Evolutionary conservation across 2,329 filamentous ascomycete species (phyloP), one percentile per base, ranked within the genome.

Genomic region (Leptographium procerum): DNA sequence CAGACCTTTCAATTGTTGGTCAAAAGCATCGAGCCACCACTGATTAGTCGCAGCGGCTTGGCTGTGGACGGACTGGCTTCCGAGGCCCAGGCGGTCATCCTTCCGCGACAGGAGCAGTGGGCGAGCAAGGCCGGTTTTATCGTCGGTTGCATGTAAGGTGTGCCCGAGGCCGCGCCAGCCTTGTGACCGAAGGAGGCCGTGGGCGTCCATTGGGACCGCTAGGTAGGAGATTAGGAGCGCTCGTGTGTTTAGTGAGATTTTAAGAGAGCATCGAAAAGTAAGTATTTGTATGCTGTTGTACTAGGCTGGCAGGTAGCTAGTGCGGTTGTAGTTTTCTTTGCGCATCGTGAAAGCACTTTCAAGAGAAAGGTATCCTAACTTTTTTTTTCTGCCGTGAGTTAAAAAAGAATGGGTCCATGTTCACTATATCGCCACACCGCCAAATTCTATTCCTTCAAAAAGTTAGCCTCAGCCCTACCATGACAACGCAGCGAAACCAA

Each of bases 1-100:
- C 68, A 96, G 79, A 4, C 86, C 88, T 71, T 94, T 88, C 63
- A 96, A 75, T 58, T 91, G 91, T 69, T 91, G 86, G 72, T 97
- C 92, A 65, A 96, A 96, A 13, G 94, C 94, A 60, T 89, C 87
- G 72, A 96, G 79, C 94, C 94, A 99, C 94, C 94, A 99, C 70
- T 96, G 91, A 69, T 96, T 92, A 65, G 78, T 82, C 26, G 80
- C 82, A 62, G 78, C 78, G 65, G 79, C 82, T 31, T 78, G 81
- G 64, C 77, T 77, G 62, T 84, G 80, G 59, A 83, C 79, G 59
- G 79, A 77, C 70, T 89, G 90, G 69, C 88, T 85, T 57, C 92
- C 92, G 6, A 97, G 77, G 28, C 92, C 92, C 57, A 88, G 78
- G 31, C 81, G 87, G 70, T 95, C 88, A 65, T 86, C 80, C 72